Conservation (phyloP, 768 basidiomycete species). For the Suillus spraguei region DNA sequence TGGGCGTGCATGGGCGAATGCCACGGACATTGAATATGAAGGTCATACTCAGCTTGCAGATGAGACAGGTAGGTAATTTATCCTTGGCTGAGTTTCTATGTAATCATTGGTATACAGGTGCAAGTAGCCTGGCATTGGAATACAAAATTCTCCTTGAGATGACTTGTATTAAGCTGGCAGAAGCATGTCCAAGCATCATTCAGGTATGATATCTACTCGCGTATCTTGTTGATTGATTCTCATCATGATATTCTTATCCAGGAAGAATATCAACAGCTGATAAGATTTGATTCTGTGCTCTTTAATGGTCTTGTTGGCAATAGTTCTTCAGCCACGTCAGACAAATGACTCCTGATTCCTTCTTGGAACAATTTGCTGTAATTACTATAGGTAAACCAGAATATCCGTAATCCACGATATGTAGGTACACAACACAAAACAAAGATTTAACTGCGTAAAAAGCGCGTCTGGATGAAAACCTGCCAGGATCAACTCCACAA, state of each 20-base stretch:
- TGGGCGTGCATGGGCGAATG: conserved; percentile 63
- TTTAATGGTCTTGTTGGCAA: conserved; percentile 12
- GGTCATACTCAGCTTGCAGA: conserved; percentile 19
- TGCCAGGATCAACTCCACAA: not conserved
- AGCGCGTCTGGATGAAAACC: not conserved
- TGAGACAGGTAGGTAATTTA: conserved; percentile 1
- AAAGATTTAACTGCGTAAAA: not conserved
- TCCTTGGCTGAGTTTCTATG: not conserved
- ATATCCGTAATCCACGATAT: conserved; percentile 2
- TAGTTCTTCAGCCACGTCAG: not conserved
- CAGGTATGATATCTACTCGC: conserved; percentile 25
- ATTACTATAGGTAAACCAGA: not conserved
- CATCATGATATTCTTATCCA: not conserved
- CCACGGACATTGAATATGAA: conserved; percentile 20
- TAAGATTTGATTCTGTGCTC: conserved; percentile 7
- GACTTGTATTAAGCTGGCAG: conserved; percentile 32
- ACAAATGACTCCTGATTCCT: conserved; percentile 1
- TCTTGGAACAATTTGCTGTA: not conserved
- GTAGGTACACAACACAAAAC: not conserved
- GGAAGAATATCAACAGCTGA: conserved; percentile 15
- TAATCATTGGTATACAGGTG: not conserved
- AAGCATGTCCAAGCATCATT: conserved; percentile 38
- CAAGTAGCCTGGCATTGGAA: not conserved
- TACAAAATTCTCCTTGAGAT: conserved; percentile 29
- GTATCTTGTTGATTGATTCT: not conserved